Conservation (phyloP, 805 yeast genomes). For the Hanseniaspora nectarophila region DNA sequence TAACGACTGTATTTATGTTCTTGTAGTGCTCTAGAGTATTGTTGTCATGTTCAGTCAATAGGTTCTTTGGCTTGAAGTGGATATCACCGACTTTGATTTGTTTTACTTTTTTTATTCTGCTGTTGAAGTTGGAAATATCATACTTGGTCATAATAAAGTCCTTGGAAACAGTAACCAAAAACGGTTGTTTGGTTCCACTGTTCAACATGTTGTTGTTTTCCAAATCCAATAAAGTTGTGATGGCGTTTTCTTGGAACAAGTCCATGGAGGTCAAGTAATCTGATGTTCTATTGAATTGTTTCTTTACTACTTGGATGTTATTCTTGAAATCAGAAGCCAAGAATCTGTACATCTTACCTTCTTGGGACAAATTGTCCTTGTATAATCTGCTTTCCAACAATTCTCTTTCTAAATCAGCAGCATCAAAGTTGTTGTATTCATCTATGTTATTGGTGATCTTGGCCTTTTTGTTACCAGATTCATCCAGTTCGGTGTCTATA, state of each 20-base stretch:
- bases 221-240: conserved; percentile 8
- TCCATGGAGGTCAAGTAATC: conserved; percentile 11
- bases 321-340: conserved; percentile 41
- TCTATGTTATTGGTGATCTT: conserved; percentile 16
- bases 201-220: conserved; percentile 5
- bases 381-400: conserved; percentile 67
- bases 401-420: conserved; percentile 81
- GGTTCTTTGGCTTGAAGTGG: conserved; percentile 31
- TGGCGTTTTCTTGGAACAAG: conserved; percentile 12
- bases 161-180: conserved; percentile 69
- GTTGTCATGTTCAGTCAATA: conserved; percentile 33
- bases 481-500: conserved; percentile 14
- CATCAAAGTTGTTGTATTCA: conserved; percentile 56
- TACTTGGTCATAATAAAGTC: conserved; percentile 72
- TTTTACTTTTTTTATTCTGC: conserved; percentile 54
- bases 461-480: neutral
- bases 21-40: conserved; percentile 62
- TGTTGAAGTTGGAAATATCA: conserved; percentile 44
- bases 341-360: conserved; percentile 68
- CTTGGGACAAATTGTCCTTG: conserved; percentile 79
- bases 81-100: conserved; percentile 51
- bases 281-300: conserved; percentile 29
- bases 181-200: conserved; percentile 42
- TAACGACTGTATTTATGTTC: conserved; percentile 67
- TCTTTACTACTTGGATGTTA: conserved; percentile 40